A percentile compares a stretch with the other conserved stretches of the same genome.
Evolutionary conservation across 1,139 yeast species (phyloP).

Genomic region (Debaryomyces udenii): DNA sequence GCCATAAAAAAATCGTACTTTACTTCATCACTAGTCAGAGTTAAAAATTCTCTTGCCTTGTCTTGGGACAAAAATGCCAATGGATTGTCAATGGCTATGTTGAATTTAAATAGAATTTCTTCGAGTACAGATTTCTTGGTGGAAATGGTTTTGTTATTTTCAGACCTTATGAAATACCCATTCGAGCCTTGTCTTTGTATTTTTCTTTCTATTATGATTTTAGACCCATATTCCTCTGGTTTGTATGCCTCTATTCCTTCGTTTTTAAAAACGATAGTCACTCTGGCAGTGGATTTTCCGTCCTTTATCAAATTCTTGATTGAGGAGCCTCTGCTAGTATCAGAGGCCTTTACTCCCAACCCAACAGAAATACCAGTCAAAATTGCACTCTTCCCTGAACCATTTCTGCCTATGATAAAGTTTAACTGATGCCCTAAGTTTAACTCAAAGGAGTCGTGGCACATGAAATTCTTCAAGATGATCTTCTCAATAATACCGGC

Average conservation of each 20-base stretch:
- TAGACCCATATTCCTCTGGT: conserved; percentile 65
- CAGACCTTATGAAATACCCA: conserved; percentile 57
- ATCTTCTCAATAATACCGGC: conserved; percentile 63
- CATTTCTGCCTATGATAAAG: conserved; percentile 92
- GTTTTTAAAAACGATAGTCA: conserved; percentile 61
- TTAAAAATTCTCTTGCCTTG: conserved; percentile 86
- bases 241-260: conserved; percentile 67
- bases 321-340: conserved; percentile 80
- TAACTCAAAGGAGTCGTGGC: conserved; percentile 82
- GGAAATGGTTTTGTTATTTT: conserved; percentile 54
- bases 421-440: conserved; percentile 83
- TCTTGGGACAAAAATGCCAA: conserved; percentile 93
- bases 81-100: conserved; percentile 86
- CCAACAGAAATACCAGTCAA: conserved; percentile 90
- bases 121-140: conserved; percentile 67
- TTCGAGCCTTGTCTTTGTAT: conserved; percentile 55
- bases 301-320: conserved; percentile 74
- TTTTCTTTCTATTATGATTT: conserved; percentile 72
- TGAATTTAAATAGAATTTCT: conserved; percentile 67
- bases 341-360: conserved; percentile 92
- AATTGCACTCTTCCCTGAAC: conserved; percentile 94
- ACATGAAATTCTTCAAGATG: conserved; percentile 67
- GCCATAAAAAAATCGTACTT: conserved; percentile 79
- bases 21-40: conserved; percentile 68
- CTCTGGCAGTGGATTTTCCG: conserved; percentile 68